Evolutionary conservation across 129 eudicot genomes (phyloP).

Genomic region (Pseudognaphalium luteoalbum): DNA sequence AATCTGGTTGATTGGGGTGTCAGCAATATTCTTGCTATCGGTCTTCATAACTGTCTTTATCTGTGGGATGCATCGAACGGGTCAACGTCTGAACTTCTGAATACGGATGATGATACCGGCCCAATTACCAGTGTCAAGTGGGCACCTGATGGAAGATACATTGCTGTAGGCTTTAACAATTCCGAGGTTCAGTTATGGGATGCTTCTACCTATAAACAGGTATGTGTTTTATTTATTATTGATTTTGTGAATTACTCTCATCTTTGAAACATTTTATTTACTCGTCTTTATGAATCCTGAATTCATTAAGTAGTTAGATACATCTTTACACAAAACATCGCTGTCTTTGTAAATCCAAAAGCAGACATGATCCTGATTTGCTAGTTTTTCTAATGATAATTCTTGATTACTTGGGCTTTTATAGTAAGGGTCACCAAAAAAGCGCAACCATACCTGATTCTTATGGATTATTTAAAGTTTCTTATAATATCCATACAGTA

Average conservation of each 20-base stretch:
- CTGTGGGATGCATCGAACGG: constrained; percentile 59
- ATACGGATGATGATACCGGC: constrained; percentile 46
- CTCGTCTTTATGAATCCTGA: background rate
- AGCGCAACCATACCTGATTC: too few relatives aligned
- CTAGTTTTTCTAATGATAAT: background rate
- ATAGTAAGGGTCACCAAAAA: too few relatives aligned
- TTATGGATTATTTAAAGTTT: background rate
- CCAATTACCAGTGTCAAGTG: constrained; percentile 68
- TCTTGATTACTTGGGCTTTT: too few relatives aligned
- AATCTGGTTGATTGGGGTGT: constrained; percentile 71
- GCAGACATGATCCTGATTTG: background rate
- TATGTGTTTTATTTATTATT: constrained; percentile 1
- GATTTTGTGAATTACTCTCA: background rate
- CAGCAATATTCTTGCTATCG: constrained; percentile 53
- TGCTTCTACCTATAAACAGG: constrained; percentile 39
- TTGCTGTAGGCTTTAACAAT: constrained; percentile 61
- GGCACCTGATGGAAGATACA: constrained; percentile 57
- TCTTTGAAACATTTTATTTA: background rate
- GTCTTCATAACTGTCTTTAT: constrained; percentile 51
- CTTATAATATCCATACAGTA: background rate
- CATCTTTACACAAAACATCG: background rate
- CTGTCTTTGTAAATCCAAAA: background rate
- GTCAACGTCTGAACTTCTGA: constrained; percentile 45
- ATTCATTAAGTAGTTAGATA: background rate
- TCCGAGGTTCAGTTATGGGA: constrained; percentile 67